phyloP scores from a whole-genome alignment of 2,329 filamentous ascomycete species.

The Anisogramma anomala region DNA sequence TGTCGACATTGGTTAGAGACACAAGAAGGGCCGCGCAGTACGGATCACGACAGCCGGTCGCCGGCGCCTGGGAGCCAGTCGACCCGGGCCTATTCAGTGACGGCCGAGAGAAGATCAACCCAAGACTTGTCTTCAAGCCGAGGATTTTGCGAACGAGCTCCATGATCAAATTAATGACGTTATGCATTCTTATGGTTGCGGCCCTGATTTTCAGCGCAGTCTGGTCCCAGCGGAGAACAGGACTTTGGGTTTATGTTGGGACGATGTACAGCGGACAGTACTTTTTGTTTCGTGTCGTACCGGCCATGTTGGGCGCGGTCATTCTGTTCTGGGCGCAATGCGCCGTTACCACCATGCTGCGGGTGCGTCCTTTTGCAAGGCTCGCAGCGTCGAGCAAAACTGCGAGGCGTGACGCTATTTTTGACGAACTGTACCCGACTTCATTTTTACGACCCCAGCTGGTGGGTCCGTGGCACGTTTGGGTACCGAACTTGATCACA shows the following conservation, averaged over 20 bases:
- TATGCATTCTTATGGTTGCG: conserved; percentile 59
- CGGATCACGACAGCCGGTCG: neutral
- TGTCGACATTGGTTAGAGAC: conserved; percentile 14
- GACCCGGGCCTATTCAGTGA: conserved; percentile 21
- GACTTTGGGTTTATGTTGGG: conserved; percentile 55
- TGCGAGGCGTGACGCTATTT: conserved; percentile 53
- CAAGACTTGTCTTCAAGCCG: conserved; percentile 54
- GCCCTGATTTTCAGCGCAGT: conserved; percentile 62
- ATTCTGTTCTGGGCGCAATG: conserved; percentile 69
- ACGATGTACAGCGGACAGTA: conserved; percentile 61
- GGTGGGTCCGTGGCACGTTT: conserved; percentile 54
- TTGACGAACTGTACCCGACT: conserved; percentile 56
- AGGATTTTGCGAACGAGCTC: conserved; percentile 55
- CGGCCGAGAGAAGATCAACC: conserved; percentile 28
- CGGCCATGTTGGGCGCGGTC: conserved; percentile 60
- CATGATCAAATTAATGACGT: conserved; percentile 46
- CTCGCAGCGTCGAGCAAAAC: conserved; percentile 55
- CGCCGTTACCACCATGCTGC: conserved; percentile 61
- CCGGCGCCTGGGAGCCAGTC: conserved; percentile 19
- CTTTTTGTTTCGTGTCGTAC: conserved; percentile 78
- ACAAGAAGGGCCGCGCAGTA: neutral
- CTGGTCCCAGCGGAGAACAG: conserved; percentile 50
- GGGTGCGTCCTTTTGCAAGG: conserved; percentile 66
- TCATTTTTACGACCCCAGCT: conserved; percentile 52
- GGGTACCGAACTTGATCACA: conserved; percentile 53